A percentile compares a stretch with the other conserved stretches of the same genome.
Conservation (phyloP, 257 asterid genomes). For the Fraxinus anomala region DNA sequence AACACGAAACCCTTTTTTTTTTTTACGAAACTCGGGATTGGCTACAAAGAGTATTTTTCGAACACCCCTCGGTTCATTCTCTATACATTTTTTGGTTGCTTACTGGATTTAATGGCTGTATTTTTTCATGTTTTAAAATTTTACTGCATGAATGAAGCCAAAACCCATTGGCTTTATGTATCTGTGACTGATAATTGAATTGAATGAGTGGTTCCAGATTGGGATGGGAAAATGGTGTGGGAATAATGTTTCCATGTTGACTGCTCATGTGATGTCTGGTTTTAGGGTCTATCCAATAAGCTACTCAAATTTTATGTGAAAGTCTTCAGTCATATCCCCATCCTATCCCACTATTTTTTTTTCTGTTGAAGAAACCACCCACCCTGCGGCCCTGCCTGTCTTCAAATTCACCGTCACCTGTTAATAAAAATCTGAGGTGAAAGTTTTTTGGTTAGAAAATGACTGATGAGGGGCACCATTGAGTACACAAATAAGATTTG, state of each 20-base stretch:
- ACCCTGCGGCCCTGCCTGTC: too few species aligned
- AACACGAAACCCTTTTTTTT: too few species aligned
- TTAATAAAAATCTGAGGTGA: too few species aligned
- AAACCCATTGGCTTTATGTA: not conserved
- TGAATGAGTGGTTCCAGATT: conserved; percentile 17
- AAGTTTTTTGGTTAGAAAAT: too few species aligned
- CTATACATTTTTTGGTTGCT: not conserved
- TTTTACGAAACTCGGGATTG: too few species aligned
- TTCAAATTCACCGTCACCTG: too few species aligned
- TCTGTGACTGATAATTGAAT: conserved; percentile 5
- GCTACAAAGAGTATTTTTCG: too few species aligned
- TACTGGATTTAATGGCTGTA: too few species aligned
- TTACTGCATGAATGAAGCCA: not conserved
- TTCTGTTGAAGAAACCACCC: not conserved
- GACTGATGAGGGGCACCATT: too few species aligned
- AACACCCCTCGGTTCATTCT: too few species aligned
- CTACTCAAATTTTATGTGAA: not conserved
- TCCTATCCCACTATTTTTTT: not conserved
- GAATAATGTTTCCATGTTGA: conserved; percentile 32
- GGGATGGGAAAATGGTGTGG: conserved; percentile 21
- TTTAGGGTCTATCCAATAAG: conserved; percentile 27
- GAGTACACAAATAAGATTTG: too few species aligned
- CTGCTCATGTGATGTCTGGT: not conserved
- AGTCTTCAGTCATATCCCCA: not conserved
- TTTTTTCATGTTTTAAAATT: not conserved